Conservation (phyloP, 2,329 filamentous ascomycete species). For the Paraconiothyrium brasiliense region DNA sequence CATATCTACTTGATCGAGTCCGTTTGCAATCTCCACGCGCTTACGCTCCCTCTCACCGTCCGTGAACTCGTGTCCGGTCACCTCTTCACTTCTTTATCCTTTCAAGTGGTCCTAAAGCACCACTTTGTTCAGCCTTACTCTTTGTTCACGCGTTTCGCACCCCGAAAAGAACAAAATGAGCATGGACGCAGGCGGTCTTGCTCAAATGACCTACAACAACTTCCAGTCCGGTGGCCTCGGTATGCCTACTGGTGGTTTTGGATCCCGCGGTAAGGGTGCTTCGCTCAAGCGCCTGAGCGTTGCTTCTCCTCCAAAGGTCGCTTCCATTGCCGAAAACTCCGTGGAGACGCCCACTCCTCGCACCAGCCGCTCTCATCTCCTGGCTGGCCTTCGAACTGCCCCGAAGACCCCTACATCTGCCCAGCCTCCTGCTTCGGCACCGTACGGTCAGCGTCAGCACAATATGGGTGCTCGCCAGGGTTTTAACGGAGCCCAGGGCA, state of each 20-base stretch:
- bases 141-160: slow-evolving; percentile 35
- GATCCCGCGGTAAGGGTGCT: slow-evolving; percentile 83
- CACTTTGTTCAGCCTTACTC: slow-evolving; percentile 42
- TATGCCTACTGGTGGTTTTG: slow-evolving; percentile 81
- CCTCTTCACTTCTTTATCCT: slow-evolving; percentile 46
- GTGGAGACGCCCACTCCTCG: slow-evolving; percentile 81
- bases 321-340: slow-evolving; percentile 71
- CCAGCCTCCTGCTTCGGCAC: slow-evolving; percentile 70
- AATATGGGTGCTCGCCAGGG: slow-evolving; percentile 54
- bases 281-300: slow-evolving; percentile 88
- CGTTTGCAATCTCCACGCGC: slow-evolving; percentile 21
- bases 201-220: slow-evolving; percentile 96
- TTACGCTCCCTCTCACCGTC: slow-evolving; percentile 35
- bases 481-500: slow-evolving; percentile 48
- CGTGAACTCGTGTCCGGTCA: slow-evolving; percentile 25
- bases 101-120: slow-evolving; percentile 37
- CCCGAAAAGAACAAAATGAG: slow-evolving; percentile 52
- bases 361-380: slow-evolving; percentile 92
- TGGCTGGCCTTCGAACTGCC: slow-evolving; percentile 91
- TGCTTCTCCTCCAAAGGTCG: slow-evolving; percentile 75
- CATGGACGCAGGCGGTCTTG: slow-evolving; percentile 98
- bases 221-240: slow-evolving; percentile 71
- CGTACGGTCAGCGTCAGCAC: slow-evolving; percentile 66
- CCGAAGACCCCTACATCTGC: slow-evolving; percentile 80
- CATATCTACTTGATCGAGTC: slow-evolving; percentile 22